Conservation (phyloP, 306 rosid genomes). For the Luffa acutangula region DNA sequence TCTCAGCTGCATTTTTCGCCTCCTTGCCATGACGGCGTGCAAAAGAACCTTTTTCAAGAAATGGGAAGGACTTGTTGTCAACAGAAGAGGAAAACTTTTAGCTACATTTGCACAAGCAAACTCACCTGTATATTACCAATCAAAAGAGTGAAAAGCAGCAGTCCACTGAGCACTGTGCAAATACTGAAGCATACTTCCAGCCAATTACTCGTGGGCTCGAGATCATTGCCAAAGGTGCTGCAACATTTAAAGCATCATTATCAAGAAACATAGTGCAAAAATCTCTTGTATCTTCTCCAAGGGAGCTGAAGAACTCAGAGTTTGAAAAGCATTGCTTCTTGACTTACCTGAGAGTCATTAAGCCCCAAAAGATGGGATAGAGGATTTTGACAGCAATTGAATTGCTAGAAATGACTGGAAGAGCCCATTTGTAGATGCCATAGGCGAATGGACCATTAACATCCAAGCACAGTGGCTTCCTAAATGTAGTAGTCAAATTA, state of each 20-base stretch:
- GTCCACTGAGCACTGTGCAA: conserved; percentile 68
- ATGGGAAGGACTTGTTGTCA: background rate
- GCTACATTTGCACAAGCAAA: conserved; percentile 14
- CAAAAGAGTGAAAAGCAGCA: conserved; percentile 85
- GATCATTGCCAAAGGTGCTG: conserved; percentile 98
- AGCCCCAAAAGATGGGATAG: conserved; percentile 97
- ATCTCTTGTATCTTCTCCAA: no score
- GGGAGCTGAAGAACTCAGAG: no score
- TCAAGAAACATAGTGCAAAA: background rate
- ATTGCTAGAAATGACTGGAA: conserved; percentile 93
- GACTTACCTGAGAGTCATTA: conserved; percentile 84
- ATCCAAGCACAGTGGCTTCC: conserved; percentile 73
- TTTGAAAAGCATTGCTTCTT: background rate
- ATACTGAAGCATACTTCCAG: conserved; percentile 94
- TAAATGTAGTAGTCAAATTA: conserved; percentile 28
- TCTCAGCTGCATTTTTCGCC: conserved; percentile 89
- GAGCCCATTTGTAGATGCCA: conserved; percentile 96
- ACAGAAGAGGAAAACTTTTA: background rate
- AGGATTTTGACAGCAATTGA: conserved; percentile 81
- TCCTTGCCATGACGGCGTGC: conserved; percentile 95
- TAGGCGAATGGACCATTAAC: conserved; percentile 61
- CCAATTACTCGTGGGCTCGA: conserved; percentile 96
- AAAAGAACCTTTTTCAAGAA: conserved; percentile 52
- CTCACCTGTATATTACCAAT: conserved; percentile 94
- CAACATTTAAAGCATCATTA: conserved; percentile 11